phyloP scores from a whole-genome alignment of 495 filamentous ascomycete species.

The Xanthoparmelia taractica region DNA sequence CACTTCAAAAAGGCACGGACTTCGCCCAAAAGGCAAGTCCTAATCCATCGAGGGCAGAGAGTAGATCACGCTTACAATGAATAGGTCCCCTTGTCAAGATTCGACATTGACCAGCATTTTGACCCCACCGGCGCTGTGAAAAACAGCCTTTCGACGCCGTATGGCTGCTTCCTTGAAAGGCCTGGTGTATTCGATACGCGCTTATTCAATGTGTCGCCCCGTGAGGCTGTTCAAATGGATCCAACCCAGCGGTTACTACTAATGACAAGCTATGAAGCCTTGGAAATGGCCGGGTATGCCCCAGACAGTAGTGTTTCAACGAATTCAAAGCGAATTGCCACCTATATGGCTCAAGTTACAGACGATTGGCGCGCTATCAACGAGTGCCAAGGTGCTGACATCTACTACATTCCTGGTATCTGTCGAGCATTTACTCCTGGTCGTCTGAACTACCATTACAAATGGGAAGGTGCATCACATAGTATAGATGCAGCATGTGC shows the following conservation, averaged over 20 bases:
- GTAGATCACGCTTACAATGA: neutral
- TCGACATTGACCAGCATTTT: neutral
- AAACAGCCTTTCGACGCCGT: neutral
- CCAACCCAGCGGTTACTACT: constrained; percentile 32
- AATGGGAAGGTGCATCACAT: neutral
- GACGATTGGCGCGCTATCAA: constrained; percentile 34
- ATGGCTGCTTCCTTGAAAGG: neutral
- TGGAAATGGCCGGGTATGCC: constrained; percentile 33
- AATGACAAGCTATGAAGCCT: constrained; percentile 32
- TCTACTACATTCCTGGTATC: neutral
- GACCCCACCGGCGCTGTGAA: neutral
- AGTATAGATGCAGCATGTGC: constrained; percentile 1
- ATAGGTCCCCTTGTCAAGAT: neutral
- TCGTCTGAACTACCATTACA: neutral
- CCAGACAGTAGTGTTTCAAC: constrained; percentile 27
- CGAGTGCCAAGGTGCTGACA: constrained; percentile 25
- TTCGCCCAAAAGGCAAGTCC: constrained; percentile 7
- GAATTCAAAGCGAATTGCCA: constrained; percentile 27
- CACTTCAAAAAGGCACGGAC: constrained; percentile 14
- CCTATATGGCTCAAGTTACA: constrained; percentile 31
- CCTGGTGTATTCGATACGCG: neutral
- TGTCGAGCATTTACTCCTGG: neutral
- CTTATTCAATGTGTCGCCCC: constrained; percentile 32
- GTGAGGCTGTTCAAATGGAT: constrained; percentile 36
- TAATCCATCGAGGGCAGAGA: too few species aligned